These are phyloP conservation scores for Phylloporus rhodoxanthus DNA, from an alignment of 768 basidiomycete genomes.

Conservation along the genomic window DNA sequence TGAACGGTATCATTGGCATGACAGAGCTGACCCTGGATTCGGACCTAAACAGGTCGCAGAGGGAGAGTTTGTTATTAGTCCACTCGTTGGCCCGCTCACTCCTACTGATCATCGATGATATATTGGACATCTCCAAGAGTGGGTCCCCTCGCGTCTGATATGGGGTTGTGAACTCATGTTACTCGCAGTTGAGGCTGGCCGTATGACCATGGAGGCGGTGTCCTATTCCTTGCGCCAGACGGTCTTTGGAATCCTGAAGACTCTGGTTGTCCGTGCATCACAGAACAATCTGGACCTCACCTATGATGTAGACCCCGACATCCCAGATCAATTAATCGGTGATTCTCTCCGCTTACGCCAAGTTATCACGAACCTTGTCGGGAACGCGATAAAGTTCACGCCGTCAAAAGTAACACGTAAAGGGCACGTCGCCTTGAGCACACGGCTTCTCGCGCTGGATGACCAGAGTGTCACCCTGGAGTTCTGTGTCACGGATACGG, in stretches of 20 bases:
- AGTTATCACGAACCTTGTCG: constrained; percentile 92
- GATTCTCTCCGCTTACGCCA: constrained; percentile 92
- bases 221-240: constrained; percentile 96
- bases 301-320: constrained; percentile 91
- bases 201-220: constrained; percentile 99
- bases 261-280: constrained; percentile 92
- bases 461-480: constrained; percentile 85
- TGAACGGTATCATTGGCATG: constrained; percentile 99
- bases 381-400: constrained; percentile 96
- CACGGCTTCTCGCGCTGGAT: constrained; percentile 70
- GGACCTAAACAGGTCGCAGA: constrained; percentile 88
- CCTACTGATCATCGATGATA: constrained; percentile 96
- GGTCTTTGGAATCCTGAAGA: constrained; percentile 96
- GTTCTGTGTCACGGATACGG: constrained; percentile 96
- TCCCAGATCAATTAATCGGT: constrained; percentile 95
- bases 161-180: constrained; percentile 5
- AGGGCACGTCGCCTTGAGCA: constrained; percentile 67
- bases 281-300: constrained; percentile 96
- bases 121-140: constrained; percentile 99
- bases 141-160: constrained; percentile 30
- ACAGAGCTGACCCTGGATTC: constrained; percentile 96
- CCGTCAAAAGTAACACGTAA: constrained; percentile 70
- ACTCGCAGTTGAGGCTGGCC: constrained; percentile 85
- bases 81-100: constrained; percentile 91
- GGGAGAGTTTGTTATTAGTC: constrained; percentile 92